Base-by-base conservation (phyloP, 2,329 filamentous ascomycete species). In the Ophiostoma sp. region DNA sequence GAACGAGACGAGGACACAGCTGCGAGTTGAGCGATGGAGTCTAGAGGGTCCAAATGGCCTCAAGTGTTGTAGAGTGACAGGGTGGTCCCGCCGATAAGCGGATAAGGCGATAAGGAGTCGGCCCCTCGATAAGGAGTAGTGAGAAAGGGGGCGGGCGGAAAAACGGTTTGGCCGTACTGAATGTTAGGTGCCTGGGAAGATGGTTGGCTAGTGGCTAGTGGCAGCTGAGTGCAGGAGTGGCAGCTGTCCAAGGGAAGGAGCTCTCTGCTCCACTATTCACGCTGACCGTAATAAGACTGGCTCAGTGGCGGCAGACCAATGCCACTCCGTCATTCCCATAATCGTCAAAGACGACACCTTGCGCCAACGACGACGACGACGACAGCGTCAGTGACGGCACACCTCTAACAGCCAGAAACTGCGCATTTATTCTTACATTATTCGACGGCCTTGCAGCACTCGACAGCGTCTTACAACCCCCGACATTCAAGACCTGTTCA, bases 261-360 rank as follows among this genome's bases (percentile, higher is more conserved):
- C 57, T 62, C 57, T 62, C 13, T n/a, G 7, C 27, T 62, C 52
- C 52, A 57, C 52, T 57, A 27, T 23, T 27, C 23, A 57, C 52
- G 57, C 57, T 62, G 57, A 35, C 57, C 57, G 57, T 27, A 62
- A 20, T 48, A 20, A 44, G 44, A 48, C 44, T 48, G 44, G 44
- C 57, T 15, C 17, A 17, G 31, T 23, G 20, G 17, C 48, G 48
- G 17, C 52, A 44, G 54, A 48, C 65, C 69, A 67, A 70, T 39
- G 35, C 62, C 62, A 65, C 62, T 65, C 35, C 62, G 62, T 65
- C 62, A 65, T 65, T 23, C 31, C 52, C 23, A 71, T 48, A 66
- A 23, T 39, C 20, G 35, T 35, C 48, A 67, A 71, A 72, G 69
- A 72, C 71, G 67, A 72, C 71, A 72, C 67, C 41, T 72, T 69